These are phyloP conservation scores for Astrothelium subdiscretum DNA, from an alignment of 495 filamentous ascomycete genomes.

Conservation along the genomic window DNA sequence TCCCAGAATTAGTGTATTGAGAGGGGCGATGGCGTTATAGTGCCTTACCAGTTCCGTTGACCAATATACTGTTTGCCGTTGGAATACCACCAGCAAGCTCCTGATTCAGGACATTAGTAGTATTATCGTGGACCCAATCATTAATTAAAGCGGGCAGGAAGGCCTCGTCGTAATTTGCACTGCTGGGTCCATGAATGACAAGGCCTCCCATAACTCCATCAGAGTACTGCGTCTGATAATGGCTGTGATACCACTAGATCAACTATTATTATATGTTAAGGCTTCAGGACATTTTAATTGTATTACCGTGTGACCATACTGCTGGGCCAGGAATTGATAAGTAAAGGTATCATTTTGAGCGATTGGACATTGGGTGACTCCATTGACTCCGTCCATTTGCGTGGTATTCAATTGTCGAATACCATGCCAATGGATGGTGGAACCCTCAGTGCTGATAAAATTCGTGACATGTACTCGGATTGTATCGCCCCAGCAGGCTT, in stretches of 20 bases:
- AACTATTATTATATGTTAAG: too few species aligned
- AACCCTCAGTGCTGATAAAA: background rate
- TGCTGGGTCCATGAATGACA: constrained; percentile 6
- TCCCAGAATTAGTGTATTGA: background rate
- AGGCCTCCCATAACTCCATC: constrained; percentile 5
- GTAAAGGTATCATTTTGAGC: constrained; percentile 17
- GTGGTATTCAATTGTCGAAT: constrained; percentile 6
- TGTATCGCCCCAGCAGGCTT: constrained; percentile 11
- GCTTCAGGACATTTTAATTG: too few species aligned
- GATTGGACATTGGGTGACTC: constrained; percentile 13
- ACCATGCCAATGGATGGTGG: constrained; percentile 11
- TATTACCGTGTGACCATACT: constrained; percentile 26
- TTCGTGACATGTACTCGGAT: background rate
- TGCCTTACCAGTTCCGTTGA: constrained; percentile 1
- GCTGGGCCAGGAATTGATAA: constrained; percentile 17
- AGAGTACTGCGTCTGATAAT: constrained; percentile 11
- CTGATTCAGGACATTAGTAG: background rate
- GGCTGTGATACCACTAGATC: constrained; percentile 29
- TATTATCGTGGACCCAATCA: constrained; percentile 5
- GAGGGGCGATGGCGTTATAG: too few species aligned
- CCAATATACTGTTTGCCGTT: constrained; percentile 3
- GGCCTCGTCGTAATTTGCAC: constrained; percentile 4
- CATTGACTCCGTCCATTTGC: constrained; percentile 6
- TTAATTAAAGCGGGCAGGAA: constrained; percentile 3
- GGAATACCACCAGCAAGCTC: constrained; percentile 1